Evolutionary conservation across 805 yeast species (phyloP).

Genomic region (Torulaspora maleeae): DNA sequence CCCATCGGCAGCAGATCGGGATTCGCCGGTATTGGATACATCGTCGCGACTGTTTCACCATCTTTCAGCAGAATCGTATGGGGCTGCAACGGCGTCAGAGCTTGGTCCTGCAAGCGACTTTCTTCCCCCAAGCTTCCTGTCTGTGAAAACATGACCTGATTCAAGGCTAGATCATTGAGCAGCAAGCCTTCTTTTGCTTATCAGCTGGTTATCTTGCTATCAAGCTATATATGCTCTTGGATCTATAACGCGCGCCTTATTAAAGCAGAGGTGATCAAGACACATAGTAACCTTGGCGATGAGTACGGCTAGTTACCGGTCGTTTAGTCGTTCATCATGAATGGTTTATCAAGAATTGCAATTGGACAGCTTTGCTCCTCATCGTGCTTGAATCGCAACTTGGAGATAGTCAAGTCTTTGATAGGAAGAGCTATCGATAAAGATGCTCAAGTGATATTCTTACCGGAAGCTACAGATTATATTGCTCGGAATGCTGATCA

Average conservation of each 20-base stretch:
- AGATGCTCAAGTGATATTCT: constrained; percentile 65
- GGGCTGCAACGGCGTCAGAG: constrained; percentile 40
- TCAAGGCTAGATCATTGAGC: neutral
- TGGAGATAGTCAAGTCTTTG: constrained; percentile 51
- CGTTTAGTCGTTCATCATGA: neutral
- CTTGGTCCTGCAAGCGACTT: constrained; percentile 9
- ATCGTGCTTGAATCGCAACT: constrained; percentile 54
- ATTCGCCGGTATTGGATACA: constrained; percentile 71
- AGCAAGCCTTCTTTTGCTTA: neutral
- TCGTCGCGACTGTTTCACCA: constrained; percentile 88
- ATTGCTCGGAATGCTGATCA: constrained; percentile 66
- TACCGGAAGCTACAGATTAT: constrained; percentile 94
- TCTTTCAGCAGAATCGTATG: constrained; percentile 78
- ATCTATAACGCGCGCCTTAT: neutral
- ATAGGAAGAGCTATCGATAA: constrained; percentile 58
- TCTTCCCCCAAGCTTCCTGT: constrained; percentile 7
- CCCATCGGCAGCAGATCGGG: constrained; percentile 66
- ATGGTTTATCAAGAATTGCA: constrained; percentile 44
- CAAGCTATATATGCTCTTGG: neutral
- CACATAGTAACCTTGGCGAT: neutral
- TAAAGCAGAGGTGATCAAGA: neutral
- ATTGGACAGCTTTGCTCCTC: constrained; percentile 86
- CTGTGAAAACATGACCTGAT: constrained; percentile 7
- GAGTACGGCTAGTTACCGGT: neutral
- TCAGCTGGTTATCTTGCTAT: neutral